These are phyloP conservation scores for Hyaloscypha variabilis DNA, from an alignment of 495 filamentous ascomycete genomes.

Conservation along the genomic window DNA sequence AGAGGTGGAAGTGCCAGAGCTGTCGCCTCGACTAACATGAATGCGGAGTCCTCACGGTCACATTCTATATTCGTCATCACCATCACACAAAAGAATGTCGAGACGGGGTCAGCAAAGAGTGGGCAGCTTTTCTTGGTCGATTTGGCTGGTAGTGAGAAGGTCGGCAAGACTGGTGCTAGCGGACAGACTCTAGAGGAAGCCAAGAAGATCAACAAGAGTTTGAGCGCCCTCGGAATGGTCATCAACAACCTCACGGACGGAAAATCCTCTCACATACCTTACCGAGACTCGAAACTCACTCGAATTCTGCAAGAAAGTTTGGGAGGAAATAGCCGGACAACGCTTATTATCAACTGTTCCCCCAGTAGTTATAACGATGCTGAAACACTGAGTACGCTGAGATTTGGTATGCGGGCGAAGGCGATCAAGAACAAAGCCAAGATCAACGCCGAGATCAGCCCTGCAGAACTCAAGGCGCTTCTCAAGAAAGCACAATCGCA, in stretches of 20 bases:
- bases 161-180: slow-evolving; percentile 97
- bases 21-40: slow-evolving; percentile 99
- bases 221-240: slow-evolving; percentile 97
- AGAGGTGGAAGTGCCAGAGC: slow-evolving; percentile 85
- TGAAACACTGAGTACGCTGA: slow-evolving; percentile 89
- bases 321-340: slow-evolving; percentile 96
- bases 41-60: slow-evolving; percentile 96
- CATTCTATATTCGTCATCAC: slow-evolving; percentile 99
- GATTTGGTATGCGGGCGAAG: slow-evolving; percentile 96
- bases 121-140: slow-evolving; percentile 97
- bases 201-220: slow-evolving; percentile 99
- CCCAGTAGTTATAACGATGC: slow-evolving; percentile 97
- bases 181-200: slow-evolving; percentile 98
- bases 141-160: slow-evolving; percentile 96
- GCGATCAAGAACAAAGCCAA: slow-evolving; percentile 99
- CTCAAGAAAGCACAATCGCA: slow-evolving; percentile 91
- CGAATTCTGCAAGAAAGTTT: slow-evolving; percentile 95
- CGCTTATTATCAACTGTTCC: slow-evolving; percentile 97
- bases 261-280: slow-evolving; percentile 96
- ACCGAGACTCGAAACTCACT: slow-evolving; percentile 97
- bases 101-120: slow-evolving; percentile 94
- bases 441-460: slow-evolving; percentile 97
- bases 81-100: slow-evolving; percentile 96
- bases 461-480: slow-evolving; percentile 87
- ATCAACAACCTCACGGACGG: slow-evolving; percentile 98